Percentiles rank a stretch among this genome's conserved stretches.
Evolutionary conservation across 129 eudicot species (phyloP).

Genomic region (Centaurea solstitialis): DNA sequence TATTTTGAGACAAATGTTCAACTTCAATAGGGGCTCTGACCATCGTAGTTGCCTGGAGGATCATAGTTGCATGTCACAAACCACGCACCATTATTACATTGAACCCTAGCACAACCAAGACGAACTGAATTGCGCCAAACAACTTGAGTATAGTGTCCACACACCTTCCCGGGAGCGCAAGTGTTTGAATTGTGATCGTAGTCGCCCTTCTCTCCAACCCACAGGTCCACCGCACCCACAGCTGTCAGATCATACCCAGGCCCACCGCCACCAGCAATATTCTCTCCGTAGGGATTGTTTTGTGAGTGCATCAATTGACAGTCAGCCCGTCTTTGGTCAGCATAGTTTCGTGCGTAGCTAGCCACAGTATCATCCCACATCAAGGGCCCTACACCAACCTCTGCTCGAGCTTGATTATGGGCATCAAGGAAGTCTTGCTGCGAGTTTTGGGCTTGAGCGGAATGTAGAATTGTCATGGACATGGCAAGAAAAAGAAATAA

Average conservation of each 20-base stretch:
- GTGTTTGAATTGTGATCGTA: constrained; percentile 36
- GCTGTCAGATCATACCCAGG: constrained; percentile 9
- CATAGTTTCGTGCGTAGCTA: too few species aligned
- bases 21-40: constrained; percentile 33
- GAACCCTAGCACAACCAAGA: constrained; percentile 50
- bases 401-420: constrained; percentile 19
- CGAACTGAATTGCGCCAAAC: constrained; percentile 43
- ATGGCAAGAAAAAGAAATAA: too few species aligned
- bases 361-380: constrained; percentile 1
- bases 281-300: background rate
- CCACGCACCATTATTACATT: constrained; percentile 32
- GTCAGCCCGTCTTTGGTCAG: too few species aligned
- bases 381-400: background rate
- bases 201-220: constrained; percentile 40
- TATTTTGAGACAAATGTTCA: background rate
- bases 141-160: constrained; percentile 57
- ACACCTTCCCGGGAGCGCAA: constrained; percentile 28
- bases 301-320: too few species aligned
- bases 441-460: constrained; percentile 14
- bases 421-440: constrained; percentile 14
- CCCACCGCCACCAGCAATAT: background rate
- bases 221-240: background rate
- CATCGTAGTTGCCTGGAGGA: constrained; percentile 33
- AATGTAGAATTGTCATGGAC: background rate
- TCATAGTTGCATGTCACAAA: constrained; percentile 40